These are phyloP conservation scores for Penicillium silybi DNA, from an alignment of 495 filamentous ascomycete species.

Conservation along the genomic window DNA sequence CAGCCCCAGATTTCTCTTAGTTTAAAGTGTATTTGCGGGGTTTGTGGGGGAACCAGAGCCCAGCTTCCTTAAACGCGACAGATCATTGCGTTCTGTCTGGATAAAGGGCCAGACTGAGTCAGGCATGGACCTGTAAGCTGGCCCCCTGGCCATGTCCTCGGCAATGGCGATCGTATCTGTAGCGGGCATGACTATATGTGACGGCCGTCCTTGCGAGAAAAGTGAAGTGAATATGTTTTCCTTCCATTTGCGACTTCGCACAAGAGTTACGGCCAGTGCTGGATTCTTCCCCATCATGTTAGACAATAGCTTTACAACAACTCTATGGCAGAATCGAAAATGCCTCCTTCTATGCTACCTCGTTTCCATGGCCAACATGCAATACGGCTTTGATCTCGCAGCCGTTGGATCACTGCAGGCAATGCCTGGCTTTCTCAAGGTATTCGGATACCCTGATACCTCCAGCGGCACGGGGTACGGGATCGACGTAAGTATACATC, in stretches of 20 bases:
- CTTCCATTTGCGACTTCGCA: no score
- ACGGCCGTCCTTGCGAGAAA: neutral
- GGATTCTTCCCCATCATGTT: neutral
- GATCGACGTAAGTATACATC: slow-evolving; percentile 9
- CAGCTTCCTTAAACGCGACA: neutral
- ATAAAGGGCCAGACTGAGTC: neutral
- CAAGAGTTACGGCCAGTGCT: neutral
- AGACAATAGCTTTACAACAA: slow-evolving; percentile 7
- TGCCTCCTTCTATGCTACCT: slow-evolving; percentile 13
- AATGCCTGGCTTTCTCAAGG: slow-evolving; percentile 15
- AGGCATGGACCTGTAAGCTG: neutral
- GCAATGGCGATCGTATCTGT: neutral
- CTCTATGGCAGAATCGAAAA: slow-evolving; percentile 18
- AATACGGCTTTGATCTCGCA: slow-evolving; percentile 18
- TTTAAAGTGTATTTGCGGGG: slow-evolving; percentile 2
- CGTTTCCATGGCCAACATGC: slow-evolving; percentile 17
- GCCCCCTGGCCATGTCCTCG: neutral
- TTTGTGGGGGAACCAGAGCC: neutral
- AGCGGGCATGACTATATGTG: neutral
- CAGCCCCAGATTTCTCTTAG: slow-evolving; percentile 3
- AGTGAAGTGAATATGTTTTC: neutral
- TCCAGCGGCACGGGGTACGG: slow-evolving; percentile 10
- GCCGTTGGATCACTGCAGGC: slow-evolving; percentile 15
- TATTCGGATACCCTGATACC: slow-evolving; percentile 15
- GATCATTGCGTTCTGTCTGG: neutral